These are phyloP conservation scores for Colletotrichum sp. DNA, from an alignment of 2,329 filamentous ascomycete species.

Conservation along the genomic window DNA sequence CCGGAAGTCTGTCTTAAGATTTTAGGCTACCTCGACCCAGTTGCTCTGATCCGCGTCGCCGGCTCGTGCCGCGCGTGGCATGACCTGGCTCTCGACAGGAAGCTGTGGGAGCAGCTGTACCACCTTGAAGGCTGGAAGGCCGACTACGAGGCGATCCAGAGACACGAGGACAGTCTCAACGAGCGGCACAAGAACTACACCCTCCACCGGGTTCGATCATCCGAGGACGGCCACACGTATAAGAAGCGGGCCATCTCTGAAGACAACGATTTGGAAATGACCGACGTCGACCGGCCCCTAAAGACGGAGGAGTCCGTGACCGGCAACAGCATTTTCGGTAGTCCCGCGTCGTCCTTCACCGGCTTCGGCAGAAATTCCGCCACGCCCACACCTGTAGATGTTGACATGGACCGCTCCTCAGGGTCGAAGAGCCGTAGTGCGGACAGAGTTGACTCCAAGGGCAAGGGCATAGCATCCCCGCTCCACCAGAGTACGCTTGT, in stretches of 20 bases:
- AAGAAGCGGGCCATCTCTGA: slow-evolving; percentile 61
- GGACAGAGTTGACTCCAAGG: slow-evolving; percentile 38
- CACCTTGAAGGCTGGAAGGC: slow-evolving; percentile 85
- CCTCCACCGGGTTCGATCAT: slow-evolving; percentile 46
- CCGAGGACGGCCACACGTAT: slow-evolving; percentile 55
- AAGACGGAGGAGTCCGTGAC: slow-evolving; percentile 27
- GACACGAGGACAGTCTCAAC: slow-evolving; percentile 47
- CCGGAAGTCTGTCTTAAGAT: slow-evolving; percentile 91
- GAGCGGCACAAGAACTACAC: slow-evolving; percentile 42
- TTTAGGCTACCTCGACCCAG: slow-evolving; percentile 82
- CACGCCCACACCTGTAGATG: slow-evolving; percentile 23
- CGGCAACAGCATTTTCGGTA: slow-evolving; percentile 32
- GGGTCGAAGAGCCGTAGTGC: slow-evolving; percentile 30
- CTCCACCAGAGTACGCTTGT: slow-evolving; percentile 12
- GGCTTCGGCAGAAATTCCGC: not conserved
- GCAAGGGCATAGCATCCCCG: slow-evolving; percentile 24
- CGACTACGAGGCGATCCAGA: slow-evolving; percentile 66
- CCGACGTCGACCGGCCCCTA: slow-evolving; percentile 34
- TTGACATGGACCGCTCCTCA: slow-evolving; percentile 40
- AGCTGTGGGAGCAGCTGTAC: slow-evolving; percentile 87
- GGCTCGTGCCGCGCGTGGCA: slow-evolving; percentile 84
- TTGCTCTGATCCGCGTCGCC: slow-evolving; percentile 80
- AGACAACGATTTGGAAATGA: slow-evolving; percentile 54
- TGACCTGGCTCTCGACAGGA: slow-evolving; percentile 78
- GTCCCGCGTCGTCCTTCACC: slow-evolving; percentile 18